These are phyloP conservation scores for Xylaria sp. DNA, from an alignment of 2,329 filamentous ascomycete species.

Conservation along the genomic window DNA sequence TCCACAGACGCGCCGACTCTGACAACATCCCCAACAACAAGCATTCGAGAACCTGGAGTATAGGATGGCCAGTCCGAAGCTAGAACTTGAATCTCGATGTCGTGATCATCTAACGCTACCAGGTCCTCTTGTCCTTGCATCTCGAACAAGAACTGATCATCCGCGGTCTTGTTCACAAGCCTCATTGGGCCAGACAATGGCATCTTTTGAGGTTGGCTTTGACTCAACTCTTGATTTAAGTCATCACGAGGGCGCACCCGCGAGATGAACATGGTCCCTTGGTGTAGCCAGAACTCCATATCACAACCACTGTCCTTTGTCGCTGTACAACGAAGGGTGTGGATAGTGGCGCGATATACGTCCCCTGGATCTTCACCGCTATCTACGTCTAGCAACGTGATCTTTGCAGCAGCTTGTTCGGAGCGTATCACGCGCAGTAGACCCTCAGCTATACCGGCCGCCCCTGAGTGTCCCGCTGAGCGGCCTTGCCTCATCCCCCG, in stretches of 20 bases:
- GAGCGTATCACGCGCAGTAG: conserved; percentile 46
- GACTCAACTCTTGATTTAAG: conserved; percentile 22
- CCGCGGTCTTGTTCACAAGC: conserved; percentile 18
- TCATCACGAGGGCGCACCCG: conserved; percentile 31
- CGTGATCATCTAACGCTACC: neutral
- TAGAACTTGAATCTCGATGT: conserved; percentile 29
- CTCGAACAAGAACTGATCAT: conserved; percentile 29
- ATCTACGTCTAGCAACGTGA: conserved; percentile 41
- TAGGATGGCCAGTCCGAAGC: conserved; percentile 30
- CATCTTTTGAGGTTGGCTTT: conserved; percentile 4
- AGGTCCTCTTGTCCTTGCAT: neutral
- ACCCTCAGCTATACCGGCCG: conserved; percentile 42
- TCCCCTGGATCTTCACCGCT: conserved; percentile 26
- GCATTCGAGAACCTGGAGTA: conserved; percentile 17
- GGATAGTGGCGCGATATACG: conserved; percentile 29
- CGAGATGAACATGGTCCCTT: conserved; percentile 35
- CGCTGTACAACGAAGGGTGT: conserved; percentile 20
- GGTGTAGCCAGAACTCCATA: conserved; percentile 44
- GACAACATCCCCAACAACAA: conserved; percentile 16
- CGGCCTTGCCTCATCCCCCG: conserved; percentile 41
- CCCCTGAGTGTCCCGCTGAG: conserved; percentile 1
- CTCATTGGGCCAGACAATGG: conserved; percentile 21
- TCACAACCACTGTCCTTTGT: conserved; percentile 43
- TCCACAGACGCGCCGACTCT: conserved; percentile 9
- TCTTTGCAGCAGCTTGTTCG: conserved; percentile 41